Base-by-base conservation (phyloP, 768 basidiomycete genomes). In the Kondoa subrosea region DNA sequence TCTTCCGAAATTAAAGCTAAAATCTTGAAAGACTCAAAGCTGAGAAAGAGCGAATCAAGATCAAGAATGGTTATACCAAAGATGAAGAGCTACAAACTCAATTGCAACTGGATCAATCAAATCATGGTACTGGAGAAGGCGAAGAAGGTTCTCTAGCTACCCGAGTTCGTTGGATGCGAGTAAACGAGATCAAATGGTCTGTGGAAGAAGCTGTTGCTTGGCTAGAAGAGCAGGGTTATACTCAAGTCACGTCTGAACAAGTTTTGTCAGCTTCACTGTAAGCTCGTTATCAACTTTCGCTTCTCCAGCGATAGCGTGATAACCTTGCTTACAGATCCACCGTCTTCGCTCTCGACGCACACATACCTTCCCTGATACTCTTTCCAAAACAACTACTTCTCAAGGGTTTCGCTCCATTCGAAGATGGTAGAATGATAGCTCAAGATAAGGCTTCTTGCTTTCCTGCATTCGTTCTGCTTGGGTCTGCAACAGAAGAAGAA, bases 391-490 rank as follows among this genome's bases (percentile, higher is more conserved):
- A 79, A 15, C 80, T 84, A 57, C 84, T 29, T 25, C 71, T 93
- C 69, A 84, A 84, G n/a, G 81, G 83, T 33, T 85, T 91, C 70
- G 77, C 81, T 1, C 81, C 85, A 26, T 95, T 91, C 77, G 80
- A 80, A 71, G 78, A 82, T 33, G 91, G 91, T 30, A 88, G 85
- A 68, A 79, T 97, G 34, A 92, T 99, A 69, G 79, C 97, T 3
- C 95, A 99, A 77, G 95, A 99, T 77, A 96, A 97, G 76, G 93
- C 95, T 25, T 93, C 91, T 67, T 99, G 95, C 77, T 91, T 99
- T 76, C 90, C 95, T 21, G 90, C 93, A 0, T 79, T 85, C 68
- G 83, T 96, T 3, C 83, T 99, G n/a, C 82, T 84, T 26, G 87
- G 89, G 57, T 86, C 85, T 14, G 77, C 25, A 4, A 16, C 16